These are phyloP conservation scores for Raphanus sativus DNA, from an alignment of 345 rosid species.

Conservation along the genomic window DNA sequence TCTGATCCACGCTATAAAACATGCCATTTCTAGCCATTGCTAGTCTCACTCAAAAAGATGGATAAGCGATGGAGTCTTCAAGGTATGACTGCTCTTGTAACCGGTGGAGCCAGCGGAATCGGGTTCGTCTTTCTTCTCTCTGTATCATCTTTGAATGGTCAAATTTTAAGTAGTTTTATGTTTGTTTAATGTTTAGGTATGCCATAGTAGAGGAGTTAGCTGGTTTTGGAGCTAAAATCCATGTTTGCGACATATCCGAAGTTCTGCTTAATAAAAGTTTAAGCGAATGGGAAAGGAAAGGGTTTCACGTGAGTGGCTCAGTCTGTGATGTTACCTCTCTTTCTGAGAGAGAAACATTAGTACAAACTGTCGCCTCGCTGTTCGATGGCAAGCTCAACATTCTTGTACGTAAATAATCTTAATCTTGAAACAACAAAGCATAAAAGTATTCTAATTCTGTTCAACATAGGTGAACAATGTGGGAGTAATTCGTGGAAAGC, in stretches of 20 bases:
- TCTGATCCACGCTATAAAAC: not conserved
- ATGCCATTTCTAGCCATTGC: not conserved
- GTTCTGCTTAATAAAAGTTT: not conserved
- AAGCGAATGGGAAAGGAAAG: not conserved
- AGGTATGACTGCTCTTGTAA: not conserved
- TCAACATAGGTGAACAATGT: not conserved
- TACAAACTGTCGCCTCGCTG: not conserved
- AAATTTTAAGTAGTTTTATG: not conserved
- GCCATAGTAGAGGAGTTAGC: slow-evolving; percentile 1
- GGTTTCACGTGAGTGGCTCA: not conserved
- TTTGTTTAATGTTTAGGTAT: not conserved
- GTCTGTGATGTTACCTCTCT: not conserved
- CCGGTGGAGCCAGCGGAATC: not conserved
- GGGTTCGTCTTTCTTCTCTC: not conserved
- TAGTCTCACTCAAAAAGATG: not conserved
- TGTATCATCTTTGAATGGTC: not conserved
- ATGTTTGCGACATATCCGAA: not conserved
- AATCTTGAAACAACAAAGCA: not conserved
- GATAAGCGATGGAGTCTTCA: not conserved
- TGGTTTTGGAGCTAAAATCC: not conserved
- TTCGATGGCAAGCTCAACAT: not conserved
- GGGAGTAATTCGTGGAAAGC: not conserved
- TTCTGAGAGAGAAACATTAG: not conserved
- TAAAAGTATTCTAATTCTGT: not conserved
- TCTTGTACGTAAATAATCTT: not conserved